Evolutionary conservation across 2,329 filamentous ascomycete species (phyloP).

Genomic region (Aureobasidium sp.): DNA sequence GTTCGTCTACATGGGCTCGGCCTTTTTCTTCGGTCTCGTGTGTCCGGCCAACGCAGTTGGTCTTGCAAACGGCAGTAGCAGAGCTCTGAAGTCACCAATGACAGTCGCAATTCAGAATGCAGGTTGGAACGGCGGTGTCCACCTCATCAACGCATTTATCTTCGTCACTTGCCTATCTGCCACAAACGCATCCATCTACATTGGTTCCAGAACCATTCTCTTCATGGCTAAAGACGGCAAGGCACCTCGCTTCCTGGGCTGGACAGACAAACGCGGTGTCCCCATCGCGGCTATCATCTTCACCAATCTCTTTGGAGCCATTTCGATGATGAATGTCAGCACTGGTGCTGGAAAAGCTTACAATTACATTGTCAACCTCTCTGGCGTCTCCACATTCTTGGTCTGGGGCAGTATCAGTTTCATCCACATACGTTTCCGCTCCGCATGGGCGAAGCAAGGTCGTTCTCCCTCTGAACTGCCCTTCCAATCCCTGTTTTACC

Average conservation of each 20-base stretch:
- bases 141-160: constrained; percentile 72
- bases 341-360: constrained; percentile 60
- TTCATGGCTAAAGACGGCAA: constrained; percentile 69
- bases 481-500: constrained; percentile 41
- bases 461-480: constrained; percentile 43
- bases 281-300: constrained; percentile 54
- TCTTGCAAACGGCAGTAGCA: constrained; percentile 52
- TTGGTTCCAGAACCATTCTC: constrained; percentile 63
- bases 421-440: constrained; percentile 63
- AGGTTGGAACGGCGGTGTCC: constrained; percentile 63
- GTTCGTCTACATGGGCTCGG: constrained; percentile 60
- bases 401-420: constrained; percentile 65
- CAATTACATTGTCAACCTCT: constrained; percentile 54
- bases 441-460: constrained; percentile 53
- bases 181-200: constrained; percentile 72
- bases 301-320: constrained; percentile 60
- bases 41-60: constrained; percentile 60
- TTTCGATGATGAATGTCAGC: constrained; percentile 66
- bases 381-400: constrained; percentile 61
- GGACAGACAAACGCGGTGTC: constrained; percentile 53
- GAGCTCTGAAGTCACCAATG: constrained; percentile 63
- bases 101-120: constrained; percentile 66
- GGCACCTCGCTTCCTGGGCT: constrained; percentile 60
- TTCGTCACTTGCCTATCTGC: constrained; percentile 64
- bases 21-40: constrained; percentile 67